phyloP scores from a whole-genome alignment of 768 basidiomycete species.

The Cystofilobasidium macerans region DNA sequence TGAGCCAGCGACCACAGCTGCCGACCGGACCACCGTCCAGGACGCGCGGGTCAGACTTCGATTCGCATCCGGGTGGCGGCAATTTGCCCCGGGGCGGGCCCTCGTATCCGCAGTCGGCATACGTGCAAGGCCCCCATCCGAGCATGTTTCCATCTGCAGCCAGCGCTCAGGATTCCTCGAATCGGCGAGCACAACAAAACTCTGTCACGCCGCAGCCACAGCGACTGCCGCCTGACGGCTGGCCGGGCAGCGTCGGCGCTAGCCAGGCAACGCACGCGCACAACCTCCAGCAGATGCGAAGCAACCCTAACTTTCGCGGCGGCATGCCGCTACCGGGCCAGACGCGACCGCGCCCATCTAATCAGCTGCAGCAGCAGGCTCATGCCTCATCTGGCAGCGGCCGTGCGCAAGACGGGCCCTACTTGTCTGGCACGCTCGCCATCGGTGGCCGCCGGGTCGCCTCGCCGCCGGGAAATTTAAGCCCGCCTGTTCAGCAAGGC shows the following conservation, averaged over 20 bases:
- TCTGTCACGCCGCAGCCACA: background rate
- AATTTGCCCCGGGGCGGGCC: background rate
- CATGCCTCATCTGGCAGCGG: too few relatives aligned
- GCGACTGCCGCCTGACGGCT: background rate
- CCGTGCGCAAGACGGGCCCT: background rate
- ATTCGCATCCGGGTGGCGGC: background rate
- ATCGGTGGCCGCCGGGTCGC: background rate
- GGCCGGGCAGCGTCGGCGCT: background rate
- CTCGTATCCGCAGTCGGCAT: background rate
- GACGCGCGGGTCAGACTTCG: too few relatives aligned
- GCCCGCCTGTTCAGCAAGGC: background rate
- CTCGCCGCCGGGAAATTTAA: background rate
- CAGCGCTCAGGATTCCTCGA: background rate
- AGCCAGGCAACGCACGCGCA: background rate
- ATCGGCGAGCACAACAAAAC: background rate
- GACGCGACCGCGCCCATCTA: background rate
- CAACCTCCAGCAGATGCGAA: conserved; percentile 16
- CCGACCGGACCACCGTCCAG: too few relatives aligned
- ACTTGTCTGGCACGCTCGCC: background rate
- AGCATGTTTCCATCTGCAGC: background rate
- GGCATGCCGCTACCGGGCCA: conserved; percentile 4
- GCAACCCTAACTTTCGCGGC: conserved; percentile 21
- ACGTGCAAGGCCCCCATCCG: background rate
- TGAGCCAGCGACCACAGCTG: background rate
- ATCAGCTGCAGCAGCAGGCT: background rate